Evolutionary conservation across 495 filamentous ascomycete species (phyloP).

Genomic region (Talaromyces liani): DNA sequence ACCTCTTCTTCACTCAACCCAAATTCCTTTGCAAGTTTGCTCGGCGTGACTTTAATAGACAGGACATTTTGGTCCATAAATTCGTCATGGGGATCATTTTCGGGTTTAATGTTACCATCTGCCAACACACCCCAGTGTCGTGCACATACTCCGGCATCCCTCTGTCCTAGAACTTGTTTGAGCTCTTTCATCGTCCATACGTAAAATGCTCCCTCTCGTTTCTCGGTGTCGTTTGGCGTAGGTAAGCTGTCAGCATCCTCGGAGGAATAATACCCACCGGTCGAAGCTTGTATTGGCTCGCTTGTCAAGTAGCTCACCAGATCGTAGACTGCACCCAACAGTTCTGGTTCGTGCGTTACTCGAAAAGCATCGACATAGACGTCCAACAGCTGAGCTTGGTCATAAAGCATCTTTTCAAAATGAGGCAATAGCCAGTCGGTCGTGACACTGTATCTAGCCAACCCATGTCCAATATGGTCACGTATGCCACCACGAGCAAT

Average conservation of each 20-base stretch:
- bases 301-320: slow-evolving; percentile 74
- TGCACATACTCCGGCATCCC: slow-evolving; percentile 67
- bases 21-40: slow-evolving; percentile 68
- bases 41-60: slow-evolving; percentile 50
- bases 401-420: slow-evolving; percentile 98
- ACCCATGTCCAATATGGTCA: slow-evolving; percentile 89
- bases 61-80: slow-evolving; percentile 74
- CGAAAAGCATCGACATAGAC: slow-evolving; percentile 87
- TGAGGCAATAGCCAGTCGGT: slow-evolving; percentile 87
- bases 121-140: slow-evolving; percentile 81
- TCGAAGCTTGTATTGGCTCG: slow-evolving; percentile 50
- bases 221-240: slow-evolving; percentile 66
- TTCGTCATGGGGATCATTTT: slow-evolving; percentile 85
- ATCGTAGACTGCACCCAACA: slow-evolving; percentile 76
- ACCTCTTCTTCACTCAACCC: slow-evolving; percentile 70
- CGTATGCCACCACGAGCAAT: slow-evolving; percentile 85
- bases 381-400: slow-evolving; percentile 82
- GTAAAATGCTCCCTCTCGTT: slow-evolving; percentile 91
- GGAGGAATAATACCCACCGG: slow-evolving; percentile 78
- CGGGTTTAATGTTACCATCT: slow-evolving; percentile 79
- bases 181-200: slow-evolving; percentile 90
- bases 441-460: slow-evolving; percentile 86
- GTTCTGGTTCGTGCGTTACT: slow-evolving; percentile 57
- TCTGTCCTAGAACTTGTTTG: slow-evolving; percentile 63
- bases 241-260: slow-evolving; percentile 91